Conservation (phyloP, 2,329 filamentous ascomycete genomes). For the Trichoderma arundinaceum region DNA sequence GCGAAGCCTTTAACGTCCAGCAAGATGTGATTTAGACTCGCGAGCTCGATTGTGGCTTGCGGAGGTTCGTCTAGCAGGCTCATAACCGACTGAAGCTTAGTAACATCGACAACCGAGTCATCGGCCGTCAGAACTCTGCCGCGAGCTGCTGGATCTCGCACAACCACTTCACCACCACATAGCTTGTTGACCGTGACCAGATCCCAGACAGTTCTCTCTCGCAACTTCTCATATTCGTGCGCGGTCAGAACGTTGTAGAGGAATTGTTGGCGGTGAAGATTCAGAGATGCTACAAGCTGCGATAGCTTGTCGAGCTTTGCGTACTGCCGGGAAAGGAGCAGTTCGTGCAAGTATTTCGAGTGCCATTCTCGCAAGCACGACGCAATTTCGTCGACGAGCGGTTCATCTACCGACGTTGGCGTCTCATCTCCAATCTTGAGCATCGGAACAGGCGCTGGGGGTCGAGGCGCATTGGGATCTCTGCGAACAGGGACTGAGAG, state of each 20-base stretch:
- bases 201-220: slow-evolving; percentile 94
- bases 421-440: slow-evolving; percentile 98
- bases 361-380: slow-evolving; percentile 98
- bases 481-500: slow-evolving; percentile 59
- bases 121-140: slow-evolving; percentile 89
- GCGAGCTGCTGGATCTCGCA: slow-evolving; percentile 81
- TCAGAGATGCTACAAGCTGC: slow-evolving; percentile 78
- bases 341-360: slow-evolving; percentile 91
- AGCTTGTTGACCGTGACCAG: slow-evolving; percentile 93
- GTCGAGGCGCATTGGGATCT: slow-evolving; percentile 73
- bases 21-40: slow-evolving; percentile 78
- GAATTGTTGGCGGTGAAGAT: slow-evolving; percentile 84
- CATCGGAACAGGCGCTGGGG: slow-evolving; percentile 93
- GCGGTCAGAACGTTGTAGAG: slow-evolving; percentile 91
- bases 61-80: slow-evolving; percentile 88
- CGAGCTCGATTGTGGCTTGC: slow-evolving; percentile 67
- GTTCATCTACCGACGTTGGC: slow-evolving; percentile 84
- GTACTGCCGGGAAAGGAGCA: slow-evolving; percentile 85
- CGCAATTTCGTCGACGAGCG: slow-evolving; percentile 94
- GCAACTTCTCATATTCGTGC: slow-evolving; percentile 78
- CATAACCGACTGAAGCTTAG: slow-evolving; percentile 93
- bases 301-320: slow-evolving; percentile 80
- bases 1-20: slow-evolving; percentile 84
- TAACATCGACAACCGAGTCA: slow-evolving; percentile 90
- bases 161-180: slow-evolving; percentile 90